These are phyloP conservation scores for Cytospora paraplurivora DNA, from an alignment of 2,329 filamentous ascomycete genomes.

Conservation along the genomic window DNA sequence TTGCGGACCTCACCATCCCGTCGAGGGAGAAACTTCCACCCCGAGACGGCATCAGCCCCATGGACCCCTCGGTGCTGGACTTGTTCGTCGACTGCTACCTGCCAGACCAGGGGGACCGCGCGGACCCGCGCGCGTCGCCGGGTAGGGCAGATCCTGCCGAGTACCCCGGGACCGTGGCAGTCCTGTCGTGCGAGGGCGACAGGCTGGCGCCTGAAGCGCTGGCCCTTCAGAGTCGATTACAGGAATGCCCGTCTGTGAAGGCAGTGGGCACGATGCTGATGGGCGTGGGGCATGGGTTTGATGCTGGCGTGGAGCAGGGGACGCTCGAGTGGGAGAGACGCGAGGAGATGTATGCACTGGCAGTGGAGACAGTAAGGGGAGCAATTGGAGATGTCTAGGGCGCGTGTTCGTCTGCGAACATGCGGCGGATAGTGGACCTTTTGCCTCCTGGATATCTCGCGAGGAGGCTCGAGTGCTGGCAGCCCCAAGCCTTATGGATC, in stretches of 20 bases:
- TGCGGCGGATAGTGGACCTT: no score
- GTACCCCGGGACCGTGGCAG: conserved; percentile 10
- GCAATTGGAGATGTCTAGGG: no score
- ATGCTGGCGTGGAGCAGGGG: conserved; percentile 14
- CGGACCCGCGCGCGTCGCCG: conserved; percentile 13
- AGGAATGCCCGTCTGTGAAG: not conserved
- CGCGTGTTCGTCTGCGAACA: no score
- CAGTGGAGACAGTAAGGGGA: not conserved
- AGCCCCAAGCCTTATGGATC: no score
- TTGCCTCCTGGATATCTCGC: no score
- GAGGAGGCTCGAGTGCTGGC: no score
- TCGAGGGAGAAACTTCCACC: conserved; percentile 12
- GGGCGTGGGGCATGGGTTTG: conserved; percentile 11
- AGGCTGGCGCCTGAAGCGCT: conserved; percentile 8
- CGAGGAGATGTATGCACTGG: conserved; percentile 12
- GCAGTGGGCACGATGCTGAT: conserved; percentile 16
- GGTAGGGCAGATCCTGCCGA: not conserved
- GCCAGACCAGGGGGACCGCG: not conserved
- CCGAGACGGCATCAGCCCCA: conserved; percentile 2
- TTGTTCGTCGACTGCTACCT: conserved; percentile 11
- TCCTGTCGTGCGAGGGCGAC: conserved; percentile 20
- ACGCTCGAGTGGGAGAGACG: conserved; percentile 11
- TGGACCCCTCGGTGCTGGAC: not conserved
- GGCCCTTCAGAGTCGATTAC: not conserved
- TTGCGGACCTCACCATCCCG: conserved; percentile 9